Evolutionary conservation across 129 eudicot genomes (phyloP).

Genomic region (Heracleum sosnowskyi): DNA sequence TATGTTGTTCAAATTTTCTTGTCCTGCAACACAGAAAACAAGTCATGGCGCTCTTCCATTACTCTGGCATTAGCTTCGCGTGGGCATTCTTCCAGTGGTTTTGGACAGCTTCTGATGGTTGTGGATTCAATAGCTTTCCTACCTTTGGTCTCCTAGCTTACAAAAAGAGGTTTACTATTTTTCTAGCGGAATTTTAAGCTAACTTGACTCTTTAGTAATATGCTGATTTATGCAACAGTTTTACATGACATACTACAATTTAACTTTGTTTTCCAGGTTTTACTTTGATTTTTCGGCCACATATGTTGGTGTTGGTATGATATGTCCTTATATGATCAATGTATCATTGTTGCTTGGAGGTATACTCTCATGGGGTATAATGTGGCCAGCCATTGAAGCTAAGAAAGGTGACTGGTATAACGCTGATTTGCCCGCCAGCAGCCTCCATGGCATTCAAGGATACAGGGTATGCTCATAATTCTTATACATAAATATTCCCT

Average conservation of each 20-base stretch:
- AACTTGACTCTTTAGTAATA: not conserved
- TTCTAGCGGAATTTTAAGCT: not conserved
- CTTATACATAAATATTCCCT: not conserved
- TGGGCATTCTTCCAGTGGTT: constrained; percentile 6
- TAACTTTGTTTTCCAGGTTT: not conserved
- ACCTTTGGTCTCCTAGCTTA: constrained; percentile 7
- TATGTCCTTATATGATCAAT: constrained; percentile 10
- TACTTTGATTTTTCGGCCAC: constrained; percentile 13
- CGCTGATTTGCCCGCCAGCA: constrained; percentile 2
- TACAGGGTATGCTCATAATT: constrained; percentile 11
- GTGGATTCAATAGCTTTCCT: constrained; percentile 11
- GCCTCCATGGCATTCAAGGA: constrained; percentile 14
- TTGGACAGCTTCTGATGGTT: not conserved
- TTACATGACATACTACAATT: not conserved
- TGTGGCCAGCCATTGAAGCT: constrained; percentile 11
- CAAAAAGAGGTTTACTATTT: not conserved
- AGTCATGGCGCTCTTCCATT: not conserved
- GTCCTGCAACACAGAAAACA: not conserved
- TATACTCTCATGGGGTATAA: constrained; percentile 12
- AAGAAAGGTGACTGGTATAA: constrained; percentile 12
- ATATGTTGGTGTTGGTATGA: constrained; percentile 14
- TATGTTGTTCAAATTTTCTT: not conserved
- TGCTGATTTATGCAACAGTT: not conserved
- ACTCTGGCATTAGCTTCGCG: not conserved
- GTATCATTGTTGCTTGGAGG: constrained; percentile 9